These are phyloP conservation scores for Fusarium luffae DNA, from an alignment of 2,329 filamentous ascomycete genomes.

Conservation along the genomic window DNA sequence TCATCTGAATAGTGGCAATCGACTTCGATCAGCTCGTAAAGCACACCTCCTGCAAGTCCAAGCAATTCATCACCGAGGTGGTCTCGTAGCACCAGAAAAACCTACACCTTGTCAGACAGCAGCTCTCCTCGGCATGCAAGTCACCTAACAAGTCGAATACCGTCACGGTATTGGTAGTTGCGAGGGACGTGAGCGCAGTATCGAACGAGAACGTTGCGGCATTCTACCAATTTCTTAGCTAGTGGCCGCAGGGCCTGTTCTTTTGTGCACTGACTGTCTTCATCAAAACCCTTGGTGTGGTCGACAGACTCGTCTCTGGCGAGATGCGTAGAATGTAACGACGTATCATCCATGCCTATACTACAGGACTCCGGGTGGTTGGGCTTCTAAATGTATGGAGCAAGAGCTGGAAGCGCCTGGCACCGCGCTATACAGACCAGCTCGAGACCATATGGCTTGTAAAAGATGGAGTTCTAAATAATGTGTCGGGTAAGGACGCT, in stretches of 20 bases:
- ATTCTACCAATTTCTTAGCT: constrained; percentile 49
- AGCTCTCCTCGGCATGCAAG: background rate
- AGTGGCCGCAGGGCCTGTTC: background rate
- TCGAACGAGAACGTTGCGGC: constrained; percentile 58
- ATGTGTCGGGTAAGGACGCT: background rate
- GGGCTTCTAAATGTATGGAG: background rate
- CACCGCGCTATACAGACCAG: background rate
- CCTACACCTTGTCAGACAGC: constrained; percentile 40
- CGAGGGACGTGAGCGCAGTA: constrained; percentile 58
- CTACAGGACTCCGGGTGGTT: background rate
- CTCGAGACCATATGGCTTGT: background rate
- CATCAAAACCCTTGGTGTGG: constrained; percentile 32
- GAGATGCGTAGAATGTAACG: background rate
- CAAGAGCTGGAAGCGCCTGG: background rate
- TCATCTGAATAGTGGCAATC: constrained; percentile 58
- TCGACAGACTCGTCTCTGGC: background rate
- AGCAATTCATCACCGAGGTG: constrained; percentile 59
- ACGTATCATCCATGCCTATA: constrained; percentile 22
- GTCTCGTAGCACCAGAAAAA: constrained; percentile 57
- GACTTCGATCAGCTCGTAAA: constrained; percentile 60
- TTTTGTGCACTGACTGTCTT: constrained; percentile 34
- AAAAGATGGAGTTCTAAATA: background rate
- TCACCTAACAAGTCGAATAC: constrained; percentile 53
- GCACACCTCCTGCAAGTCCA: constrained; percentile 56
- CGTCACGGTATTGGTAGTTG: constrained; percentile 60